Percentiles rank a stretch among this genome's conserved stretches.
Evolutionary conservation across 2,329 filamentous ascomycete species (phyloP).

Genomic region (Aspergillus tubingensis): DNA sequence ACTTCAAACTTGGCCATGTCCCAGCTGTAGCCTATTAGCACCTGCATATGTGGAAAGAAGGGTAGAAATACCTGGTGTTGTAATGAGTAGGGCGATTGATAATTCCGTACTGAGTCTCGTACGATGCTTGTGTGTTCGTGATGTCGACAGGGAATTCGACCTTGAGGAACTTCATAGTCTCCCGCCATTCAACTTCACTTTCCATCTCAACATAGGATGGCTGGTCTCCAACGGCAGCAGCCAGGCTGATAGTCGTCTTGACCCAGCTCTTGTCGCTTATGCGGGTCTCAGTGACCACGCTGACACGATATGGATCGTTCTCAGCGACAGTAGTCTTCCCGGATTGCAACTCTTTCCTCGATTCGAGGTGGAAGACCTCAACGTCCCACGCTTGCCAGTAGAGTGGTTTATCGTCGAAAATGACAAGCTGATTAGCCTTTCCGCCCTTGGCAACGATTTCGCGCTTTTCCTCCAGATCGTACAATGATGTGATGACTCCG

Average conservation of each 20-base stretch:
- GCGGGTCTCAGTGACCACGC: slow-evolving; percentile 78
- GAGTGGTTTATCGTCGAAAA: slow-evolving; percentile 95
- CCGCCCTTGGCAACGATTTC: slow-evolving; percentile 72
- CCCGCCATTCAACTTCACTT: slow-evolving; percentile 92
- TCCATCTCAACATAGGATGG: slow-evolving; percentile 74
- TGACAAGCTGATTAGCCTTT: slow-evolving; percentile 86
- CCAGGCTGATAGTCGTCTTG: slow-evolving; percentile 80
- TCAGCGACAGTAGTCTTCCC: slow-evolving; percentile 72
- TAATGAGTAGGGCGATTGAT: slow-evolving; percentile 91
- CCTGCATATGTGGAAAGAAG: not conserved
- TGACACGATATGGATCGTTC: slow-evolving; percentile 72
- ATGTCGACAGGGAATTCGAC: slow-evolving; percentile 96
- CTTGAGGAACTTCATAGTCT: slow-evolving; percentile 97
- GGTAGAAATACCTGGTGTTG: slow-evolving; percentile 72
- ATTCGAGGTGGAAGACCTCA: slow-evolving; percentile 91
- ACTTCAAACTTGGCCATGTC: slow-evolving; percentile 99
- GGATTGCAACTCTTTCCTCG: slow-evolving; percentile 72
- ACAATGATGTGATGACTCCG: slow-evolving; percentile 81
- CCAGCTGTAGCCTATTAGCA: slow-evolving; percentile 58
- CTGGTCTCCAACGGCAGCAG: slow-evolving; percentile 65
- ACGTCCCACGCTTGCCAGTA: slow-evolving; percentile 99
- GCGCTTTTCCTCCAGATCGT: slow-evolving; percentile 70
- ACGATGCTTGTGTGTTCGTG: slow-evolving; percentile 86
- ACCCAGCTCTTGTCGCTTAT: slow-evolving; percentile 87
- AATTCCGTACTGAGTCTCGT: slow-evolving; percentile 93